Base-by-base conservation (phyloP, 2,329 filamentous ascomycete species). In the Hypoxylon sp. region DNA sequence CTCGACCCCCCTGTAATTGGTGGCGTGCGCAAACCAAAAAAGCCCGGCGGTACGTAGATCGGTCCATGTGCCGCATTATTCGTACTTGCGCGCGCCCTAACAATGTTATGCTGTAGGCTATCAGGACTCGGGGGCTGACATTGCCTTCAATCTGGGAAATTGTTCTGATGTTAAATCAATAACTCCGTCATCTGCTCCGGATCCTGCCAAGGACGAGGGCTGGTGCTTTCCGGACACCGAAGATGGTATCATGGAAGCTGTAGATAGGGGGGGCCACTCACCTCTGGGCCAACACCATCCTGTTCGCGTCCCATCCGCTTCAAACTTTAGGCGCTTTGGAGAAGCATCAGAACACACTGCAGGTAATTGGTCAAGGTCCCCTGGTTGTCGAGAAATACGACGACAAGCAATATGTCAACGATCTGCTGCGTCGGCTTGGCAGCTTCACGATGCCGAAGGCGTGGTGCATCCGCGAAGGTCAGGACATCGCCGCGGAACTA, bases 251-350 rank as follows among this genome's bases (percentile, higher is more conserved):
- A 46, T 78, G 0, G 59, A 70, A 3, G 81, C 81, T 0, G 52
- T 83, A 1, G 53, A 75, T 2, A 70, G 71, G 37, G 80, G 80
- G 0, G 78, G 24, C 79, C 0, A 84, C 79, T 1, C 78, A 81
- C 64, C 70, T 84, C 2, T 84, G 82, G 81, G 80, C 81, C 1
- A 85, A 85, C 64, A 85, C 82, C 0, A 79, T 84, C 41, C 69
- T 84, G 1, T 85, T 84, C 65, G 75, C 77, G 0, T 75, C 76
- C 0, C 82, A 85, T 68, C 81, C 82, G 1, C 72, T 85, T 0
- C 82, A 85, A 59, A 75, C 63, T 0, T 83, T 81, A 0, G 17
- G 67, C 1, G 63, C 56, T 1, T 67, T 84, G 6, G 66, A 70
- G 1, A 46, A 67, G 6, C 70, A 74, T 43, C 70, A 75, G 6